Evolutionary conservation across 108 stramenopile genomes (phyloP).

Genomic region (Skeletonema tropicum): DNA sequence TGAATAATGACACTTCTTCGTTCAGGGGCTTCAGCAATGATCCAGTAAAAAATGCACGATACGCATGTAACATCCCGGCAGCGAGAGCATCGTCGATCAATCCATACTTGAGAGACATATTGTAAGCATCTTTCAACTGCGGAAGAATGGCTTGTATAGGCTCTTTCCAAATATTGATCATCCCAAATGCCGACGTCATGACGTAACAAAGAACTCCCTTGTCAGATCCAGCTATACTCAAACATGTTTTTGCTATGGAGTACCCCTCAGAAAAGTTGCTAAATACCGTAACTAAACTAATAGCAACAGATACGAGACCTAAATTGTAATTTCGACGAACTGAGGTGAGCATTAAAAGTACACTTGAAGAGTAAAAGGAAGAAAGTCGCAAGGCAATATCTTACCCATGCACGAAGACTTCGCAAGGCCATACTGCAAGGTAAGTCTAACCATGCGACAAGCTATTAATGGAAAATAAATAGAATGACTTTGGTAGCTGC

Average conservation of each 20-base stretch:
- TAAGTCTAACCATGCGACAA: not conserved
- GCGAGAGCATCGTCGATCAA: not conserved
- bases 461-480: not conserved
- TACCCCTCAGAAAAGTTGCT: conserved; percentile 3
- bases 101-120: conserved; percentile 1
- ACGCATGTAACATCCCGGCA: not conserved
- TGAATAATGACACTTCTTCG: conserved; percentile 1
- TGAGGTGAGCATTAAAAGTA: too few species aligned
- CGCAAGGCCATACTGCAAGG: not conserved
- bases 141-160: conserved; percentile 9
- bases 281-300: not conserved
- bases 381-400: not conserved
- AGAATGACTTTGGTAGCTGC: not conserved
- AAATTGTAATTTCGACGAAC: not conserved
- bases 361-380: not conserved
- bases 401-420: not conserved
- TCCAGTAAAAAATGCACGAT: conserved; percentile 7
- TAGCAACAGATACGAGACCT: not conserved
- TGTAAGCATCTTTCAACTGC: conserved; percentile 7
- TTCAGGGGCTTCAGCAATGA: not conserved
- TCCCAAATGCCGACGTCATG: not conserved
- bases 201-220: not conserved
- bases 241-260: not conserved
- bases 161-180: conserved; percentile 17
- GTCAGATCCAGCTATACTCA: not conserved